These are phyloP conservation scores for Leptoxyphium fumago DNA, from an alignment of 2,329 filamentous ascomycete species.

Conservation along the genomic window DNA sequence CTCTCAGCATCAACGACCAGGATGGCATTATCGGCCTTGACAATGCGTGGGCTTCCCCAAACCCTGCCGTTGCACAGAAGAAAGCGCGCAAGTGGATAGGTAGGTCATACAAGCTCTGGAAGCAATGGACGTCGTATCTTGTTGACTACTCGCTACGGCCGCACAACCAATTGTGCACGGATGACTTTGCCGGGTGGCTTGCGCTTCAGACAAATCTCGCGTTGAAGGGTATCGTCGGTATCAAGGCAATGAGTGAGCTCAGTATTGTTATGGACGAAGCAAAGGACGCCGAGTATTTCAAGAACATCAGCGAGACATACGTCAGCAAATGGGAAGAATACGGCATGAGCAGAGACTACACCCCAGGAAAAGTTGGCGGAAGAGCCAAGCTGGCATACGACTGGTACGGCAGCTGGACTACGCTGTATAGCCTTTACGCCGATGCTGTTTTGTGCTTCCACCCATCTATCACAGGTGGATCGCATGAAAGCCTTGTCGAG, in stretches of 20 bases:
- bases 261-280: conserved; percentile 45
- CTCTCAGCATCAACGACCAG: neutral
- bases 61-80: conserved; percentile 34
- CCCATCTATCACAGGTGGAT: conserved; percentile 19
- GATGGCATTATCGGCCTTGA: conserved; percentile 45
- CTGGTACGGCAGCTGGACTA: conserved; percentile 69
- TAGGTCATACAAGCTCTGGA: conserved; percentile 56
- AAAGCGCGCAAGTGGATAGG: conserved; percentile 50
- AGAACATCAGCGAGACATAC: conserved; percentile 48
- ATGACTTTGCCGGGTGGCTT: conserved; percentile 69
- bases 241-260: conserved; percentile 63
- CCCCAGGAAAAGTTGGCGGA: conserved; percentile 24
- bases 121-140: conserved; percentile 66
- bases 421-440: conserved; percentile 72
- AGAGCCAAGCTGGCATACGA: conserved; percentile 71
- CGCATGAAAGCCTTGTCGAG: conserved; percentile 2
- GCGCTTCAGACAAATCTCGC: conserved; percentile 70
- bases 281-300: conserved; percentile 43
- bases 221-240: conserved; percentile 70
- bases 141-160: conserved; percentile 63
- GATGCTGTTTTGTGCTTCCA: conserved; percentile 75
- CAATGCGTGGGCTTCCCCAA: conserved; percentile 39
- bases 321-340: conserved; percentile 57
- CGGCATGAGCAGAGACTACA: conserved; percentile 48
- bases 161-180: conserved; percentile 63